Base-by-base conservation (phyloP, 345 rosid species). In the Litchi chinensis region DNA sequence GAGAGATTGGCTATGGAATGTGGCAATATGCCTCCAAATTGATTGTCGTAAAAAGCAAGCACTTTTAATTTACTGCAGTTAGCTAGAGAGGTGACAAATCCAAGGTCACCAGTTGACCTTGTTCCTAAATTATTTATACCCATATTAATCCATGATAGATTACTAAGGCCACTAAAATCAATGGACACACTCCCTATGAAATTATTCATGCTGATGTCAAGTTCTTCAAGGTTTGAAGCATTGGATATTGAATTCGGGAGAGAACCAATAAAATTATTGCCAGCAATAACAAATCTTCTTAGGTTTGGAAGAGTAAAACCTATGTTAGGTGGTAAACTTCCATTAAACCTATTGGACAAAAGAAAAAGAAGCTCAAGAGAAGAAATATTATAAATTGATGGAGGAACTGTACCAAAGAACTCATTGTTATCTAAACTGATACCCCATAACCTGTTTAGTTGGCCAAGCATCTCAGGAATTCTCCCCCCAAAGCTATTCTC, bases 251-350 rank as follows among this genome's bases (percentile, higher is more conserved):
- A 81, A 2, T 1, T 5, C 4, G 84, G 79, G 24, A 80, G 41
- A 13, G 40, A 15, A 5, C 87, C 87, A 13, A 10, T 43, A 8
- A 82, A 63, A 5, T 48, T 3, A 28, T 82, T 82, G 1, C 0
- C 1, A 26, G 1, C 3, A n/a, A 77, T 4, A 4, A 1, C 0
- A 63, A 70, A 0, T 16, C 0, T 0, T n/a, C 22, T 1, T 0
- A 86, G 52, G 60, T 76, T 79, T 24, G 83, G 86, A 40, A 84
- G 79, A 40, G 56, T 62, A 28, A 22, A 16, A 11, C 85, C 79
- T 18, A 84, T 0, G 60, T 48, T 16, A 0, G 11, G 16, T 0
- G 83, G 83, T 46, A 83, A 39, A 4, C 21, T 68, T 19, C 89
- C 81, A 1, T 77, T 32, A 0, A 87, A 19, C 16, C 39, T 26